Evolutionary conservation across 176 grass and related monocot genomes (phyloP).

Genomic region (Eremochloa ophiuroides): DNA sequence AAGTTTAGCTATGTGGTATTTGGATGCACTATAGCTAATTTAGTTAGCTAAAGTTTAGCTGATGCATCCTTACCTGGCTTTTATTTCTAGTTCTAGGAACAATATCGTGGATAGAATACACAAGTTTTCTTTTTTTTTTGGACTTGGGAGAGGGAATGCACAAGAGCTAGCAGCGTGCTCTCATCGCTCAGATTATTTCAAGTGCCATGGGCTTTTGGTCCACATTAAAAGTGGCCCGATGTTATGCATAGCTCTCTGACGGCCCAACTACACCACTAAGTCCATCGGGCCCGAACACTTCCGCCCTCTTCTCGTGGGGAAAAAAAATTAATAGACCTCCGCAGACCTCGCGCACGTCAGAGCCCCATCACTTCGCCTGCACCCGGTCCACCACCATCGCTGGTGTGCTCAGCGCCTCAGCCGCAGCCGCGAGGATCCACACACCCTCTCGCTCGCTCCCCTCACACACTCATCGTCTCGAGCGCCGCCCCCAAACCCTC

Average conservation of each 20-base stretch:
- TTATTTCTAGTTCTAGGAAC: too few relatives aligned
- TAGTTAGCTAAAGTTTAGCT: too few relatives aligned
- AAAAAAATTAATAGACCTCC: background rate
- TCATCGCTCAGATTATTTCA: background rate
- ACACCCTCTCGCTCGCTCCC: background rate
- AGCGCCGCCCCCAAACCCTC: slow-evolving; percentile 4
- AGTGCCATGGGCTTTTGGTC: background rate
- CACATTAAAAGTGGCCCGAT: background rate
- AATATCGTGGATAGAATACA: too few relatives aligned
- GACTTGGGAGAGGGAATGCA: too few relatives aligned
- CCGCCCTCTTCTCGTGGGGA: background rate
- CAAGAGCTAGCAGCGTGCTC: too few relatives aligned
- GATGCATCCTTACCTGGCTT: too few relatives aligned
- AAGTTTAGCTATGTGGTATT: too few relatives aligned
- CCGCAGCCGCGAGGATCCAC: background rate
- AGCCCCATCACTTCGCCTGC: background rate
- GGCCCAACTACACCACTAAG: background rate
- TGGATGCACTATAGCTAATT: too few relatives aligned
- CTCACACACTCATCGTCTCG: background rate
- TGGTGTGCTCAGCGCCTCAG: background rate
- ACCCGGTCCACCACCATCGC: background rate
- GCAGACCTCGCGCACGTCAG: background rate
- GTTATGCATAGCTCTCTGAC: background rate
- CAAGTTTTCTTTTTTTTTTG: too few relatives aligned
- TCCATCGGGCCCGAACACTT: background rate